Conservation (phyloP, 768 basidiomycete species). For the Thelephora ganbajun region DNA sequence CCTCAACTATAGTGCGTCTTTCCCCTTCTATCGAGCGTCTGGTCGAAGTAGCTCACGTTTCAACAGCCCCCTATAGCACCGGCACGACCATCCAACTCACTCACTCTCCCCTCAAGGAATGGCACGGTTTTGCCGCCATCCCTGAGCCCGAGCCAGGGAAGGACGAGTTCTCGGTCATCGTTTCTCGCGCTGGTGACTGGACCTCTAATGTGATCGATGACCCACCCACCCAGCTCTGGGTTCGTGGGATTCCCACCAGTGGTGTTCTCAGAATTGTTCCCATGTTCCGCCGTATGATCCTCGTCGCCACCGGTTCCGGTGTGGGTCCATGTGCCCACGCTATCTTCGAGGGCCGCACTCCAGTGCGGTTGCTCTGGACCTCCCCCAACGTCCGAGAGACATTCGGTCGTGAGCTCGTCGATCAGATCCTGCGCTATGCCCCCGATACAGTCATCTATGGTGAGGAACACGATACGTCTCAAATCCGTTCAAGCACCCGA, state of each 20-base stretch:
- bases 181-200: conserved; percentile 44
- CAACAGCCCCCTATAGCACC: too few relatives aligned
- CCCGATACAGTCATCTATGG: conserved; percentile 42
- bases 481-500: conserved; percentile 23
- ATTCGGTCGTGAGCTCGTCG: conserved; percentile 46
- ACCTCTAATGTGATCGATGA: too few relatives aligned
- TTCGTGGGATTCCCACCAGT: conserved; percentile 43
- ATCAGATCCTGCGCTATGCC: too few relatives aligned
- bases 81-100: too few relatives aligned
- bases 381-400: conserved; percentile 47
- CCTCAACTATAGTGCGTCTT: conserved; percentile 38
- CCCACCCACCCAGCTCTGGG: conserved; percentile 41
- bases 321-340: conserved; percentile 49
- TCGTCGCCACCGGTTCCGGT: conserved; percentile 45
- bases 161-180: conserved; percentile 14
- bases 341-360: conserved; percentile 35
- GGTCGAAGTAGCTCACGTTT: conserved; percentile 10
- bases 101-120: too few relatives aligned
- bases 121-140: too few relatives aligned
- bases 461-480: conserved; percentile 20
- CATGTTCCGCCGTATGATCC: conserved; percentile 38
- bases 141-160: conserved; percentile 24
- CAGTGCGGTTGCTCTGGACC: conserved; percentile 37
- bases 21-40: not conserved
- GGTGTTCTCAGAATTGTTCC: conserved; percentile 41